Conservation (phyloP, 2,329 filamentous ascomycete genomes). For the Diaporthe velutina region DNA sequence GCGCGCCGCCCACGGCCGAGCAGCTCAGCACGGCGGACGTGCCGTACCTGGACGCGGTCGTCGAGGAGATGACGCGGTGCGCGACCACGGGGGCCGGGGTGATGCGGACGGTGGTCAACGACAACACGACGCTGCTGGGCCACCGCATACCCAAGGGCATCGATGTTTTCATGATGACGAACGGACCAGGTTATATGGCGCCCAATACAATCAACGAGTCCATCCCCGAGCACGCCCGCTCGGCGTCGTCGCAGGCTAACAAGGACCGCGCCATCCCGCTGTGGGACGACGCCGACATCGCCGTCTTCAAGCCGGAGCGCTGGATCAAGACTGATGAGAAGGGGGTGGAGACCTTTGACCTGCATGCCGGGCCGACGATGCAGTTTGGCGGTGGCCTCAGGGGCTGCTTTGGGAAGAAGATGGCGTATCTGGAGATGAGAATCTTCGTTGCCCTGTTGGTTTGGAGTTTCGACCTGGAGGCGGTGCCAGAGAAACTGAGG, state of each 20-base stretch:
- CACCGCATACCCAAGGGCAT: constrained; percentile 57
- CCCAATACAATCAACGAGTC: constrained; percentile 17
- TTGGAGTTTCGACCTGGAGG: constrained; percentile 46
- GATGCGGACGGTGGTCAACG: constrained; percentile 53
- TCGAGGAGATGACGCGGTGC: constrained; percentile 58
- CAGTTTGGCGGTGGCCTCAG: constrained; percentile 44
- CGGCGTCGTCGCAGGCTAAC: constrained; percentile 3
- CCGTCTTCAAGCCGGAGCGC: constrained; percentile 31
- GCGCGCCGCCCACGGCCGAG: constrained; percentile 46
- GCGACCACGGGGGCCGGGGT: constrained; percentile 60
- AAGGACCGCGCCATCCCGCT: neutral
- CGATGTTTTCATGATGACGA: constrained; percentile 57
- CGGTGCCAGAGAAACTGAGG: constrained; percentile 42
- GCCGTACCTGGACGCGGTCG: constrained; percentile 59
- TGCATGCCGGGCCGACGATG: constrained; percentile 44
- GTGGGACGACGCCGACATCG: constrained; percentile 24
- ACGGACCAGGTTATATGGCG: constrained; percentile 40
- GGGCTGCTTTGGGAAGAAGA: constrained; percentile 46
- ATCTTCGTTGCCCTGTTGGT: constrained; percentile 43
- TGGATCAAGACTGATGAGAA: constrained; percentile 28
- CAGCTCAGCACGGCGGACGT: constrained; percentile 53
- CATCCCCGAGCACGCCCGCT: constrained; percentile 19
- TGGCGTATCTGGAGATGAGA: constrained; percentile 48
- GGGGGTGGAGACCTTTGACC: constrained; percentile 41
- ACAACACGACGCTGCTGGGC: constrained; percentile 54